These are phyloP conservation scores for Nannochloropsis gaditana DNA, from an alignment of 108 stramenopile genomes.

Conservation along the genomic window DNA sequence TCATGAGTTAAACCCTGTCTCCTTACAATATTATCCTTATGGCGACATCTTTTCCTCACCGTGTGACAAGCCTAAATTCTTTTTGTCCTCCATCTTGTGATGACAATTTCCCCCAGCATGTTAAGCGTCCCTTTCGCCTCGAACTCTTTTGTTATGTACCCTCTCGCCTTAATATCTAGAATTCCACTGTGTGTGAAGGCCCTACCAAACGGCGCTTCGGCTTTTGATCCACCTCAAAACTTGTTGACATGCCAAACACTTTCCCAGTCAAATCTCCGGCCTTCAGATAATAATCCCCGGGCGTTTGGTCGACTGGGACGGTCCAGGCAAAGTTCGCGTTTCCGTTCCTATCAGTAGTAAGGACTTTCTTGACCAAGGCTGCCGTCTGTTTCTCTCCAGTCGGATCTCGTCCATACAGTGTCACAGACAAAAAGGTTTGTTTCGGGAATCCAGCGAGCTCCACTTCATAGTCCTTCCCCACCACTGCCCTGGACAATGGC, in stretches of 20 bases:
- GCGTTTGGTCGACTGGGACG: not conserved
- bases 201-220: not conserved
- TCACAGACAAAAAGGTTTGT: not conserved
- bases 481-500: not conserved
- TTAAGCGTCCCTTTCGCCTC: not conserved
- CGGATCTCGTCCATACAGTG: not conserved
- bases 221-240: not conserved
- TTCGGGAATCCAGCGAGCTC: not conserved
- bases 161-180: not conserved
- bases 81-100: too few relatives aligned
- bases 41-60: too few relatives aligned
- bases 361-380: not conserved
- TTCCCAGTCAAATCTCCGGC: not conserved
- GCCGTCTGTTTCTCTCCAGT: slow-evolving; percentile 11
- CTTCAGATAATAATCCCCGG: not conserved
- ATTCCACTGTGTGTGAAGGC: not conserved
- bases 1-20: too few relatives aligned
- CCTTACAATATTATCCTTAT: too few relatives aligned
- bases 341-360: not conserved
- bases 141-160: not conserved
- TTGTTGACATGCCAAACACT: slow-evolving; percentile 15
- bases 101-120: not conserved
- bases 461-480: slow-evolving; percentile 17
- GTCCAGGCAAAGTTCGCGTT: not conserved
- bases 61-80: too few relatives aligned